Percentiles rank a stretch among this genome's conserved stretches.
Conservation (phyloP, 192 early-diverging fungal genomes). For the Geranomyces michiganensis region DNA sequence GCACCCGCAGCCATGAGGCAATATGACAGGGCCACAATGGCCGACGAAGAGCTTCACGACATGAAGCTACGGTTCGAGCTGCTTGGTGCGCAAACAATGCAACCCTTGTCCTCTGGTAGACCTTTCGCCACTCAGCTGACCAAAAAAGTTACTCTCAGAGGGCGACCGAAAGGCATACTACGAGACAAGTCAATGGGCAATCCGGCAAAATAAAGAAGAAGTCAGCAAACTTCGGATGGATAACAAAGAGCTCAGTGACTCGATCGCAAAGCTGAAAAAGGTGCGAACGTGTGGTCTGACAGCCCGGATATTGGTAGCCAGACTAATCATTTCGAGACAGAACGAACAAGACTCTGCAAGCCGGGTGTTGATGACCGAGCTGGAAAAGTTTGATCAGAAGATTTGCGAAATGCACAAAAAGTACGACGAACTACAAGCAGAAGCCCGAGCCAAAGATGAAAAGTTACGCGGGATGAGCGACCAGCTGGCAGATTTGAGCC, state of each 20-base stretch:
- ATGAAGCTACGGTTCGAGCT: constrained; percentile 67
- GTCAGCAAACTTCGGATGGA: constrained; percentile 48
- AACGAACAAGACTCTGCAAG: background rate
- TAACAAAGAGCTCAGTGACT: constrained; percentile 61
- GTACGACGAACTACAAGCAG: constrained; percentile 61
- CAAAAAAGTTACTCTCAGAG: constrained; percentile 41
- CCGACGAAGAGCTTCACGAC: constrained; percentile 67
- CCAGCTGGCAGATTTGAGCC: constrained; percentile 50
- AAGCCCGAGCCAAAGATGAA: constrained; percentile 52
- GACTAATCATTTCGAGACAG: too few relatives aligned
- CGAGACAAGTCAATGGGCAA: constrained; percentile 65
- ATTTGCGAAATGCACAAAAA: constrained; percentile 64
- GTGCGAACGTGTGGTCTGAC: constrained; percentile 40
- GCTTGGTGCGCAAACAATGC: constrained; percentile 42
- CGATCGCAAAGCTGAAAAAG: constrained; percentile 62
- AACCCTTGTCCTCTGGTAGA: background rate
- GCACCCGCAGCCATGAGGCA: constrained; percentile 28
- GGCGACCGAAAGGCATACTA: constrained; percentile 69
- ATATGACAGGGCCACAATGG: constrained; percentile 42
- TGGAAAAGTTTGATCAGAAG: constrained; percentile 62
- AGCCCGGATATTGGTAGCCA: too few relatives aligned
- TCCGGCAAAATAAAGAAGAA: constrained; percentile 66
- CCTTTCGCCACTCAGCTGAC: background rate
- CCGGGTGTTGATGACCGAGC: constrained; percentile 53
- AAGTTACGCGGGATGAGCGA: constrained; percentile 49